phyloP scores from a whole-genome alignment of 2,329 filamentous ascomycete genomes.

The Metarhizium album region DNA sequence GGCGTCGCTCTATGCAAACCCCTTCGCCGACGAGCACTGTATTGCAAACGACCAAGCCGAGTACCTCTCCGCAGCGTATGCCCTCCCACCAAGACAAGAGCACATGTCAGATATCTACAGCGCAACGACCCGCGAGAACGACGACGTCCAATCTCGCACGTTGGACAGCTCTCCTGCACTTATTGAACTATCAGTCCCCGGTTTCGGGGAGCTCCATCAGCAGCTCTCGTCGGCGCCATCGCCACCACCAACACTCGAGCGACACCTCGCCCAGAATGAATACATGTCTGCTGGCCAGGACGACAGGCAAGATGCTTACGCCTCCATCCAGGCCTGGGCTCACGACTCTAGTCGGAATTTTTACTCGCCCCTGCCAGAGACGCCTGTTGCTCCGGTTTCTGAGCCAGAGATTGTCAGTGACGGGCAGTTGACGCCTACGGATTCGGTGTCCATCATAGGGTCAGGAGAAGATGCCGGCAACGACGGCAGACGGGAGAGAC shows the following conservation, averaged over 20 bases:
- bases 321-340: constrained; percentile 56
- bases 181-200: constrained; percentile 19
- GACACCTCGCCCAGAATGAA: constrained; percentile 29
- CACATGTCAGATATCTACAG: constrained; percentile 45
- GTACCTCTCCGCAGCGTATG: constrained; percentile 27
- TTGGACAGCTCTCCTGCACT: constrained; percentile 19
- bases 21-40: constrained; percentile 47
- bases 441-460: constrained; percentile 44
- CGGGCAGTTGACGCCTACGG: constrained; percentile 47
- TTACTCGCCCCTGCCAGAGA: constrained; percentile 49
- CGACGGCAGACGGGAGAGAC: constrained; percentile 29
- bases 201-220: constrained; percentile 4
- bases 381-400: constrained; percentile 36
- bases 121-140: constrained; percentile 36
- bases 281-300: constrained; percentile 43
- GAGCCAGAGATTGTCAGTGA: constrained; percentile 42
- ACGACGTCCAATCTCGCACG: constrained; percentile 14
- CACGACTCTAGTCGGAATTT: constrained; percentile 42
- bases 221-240: constrained; percentile 11
- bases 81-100: constrained; percentile 36
- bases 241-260: constrained; percentile 24
- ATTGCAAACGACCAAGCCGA: constrained; percentile 38
- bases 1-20: constrained; percentile 41
- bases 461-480: constrained; percentile 36
- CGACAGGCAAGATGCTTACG: constrained; percentile 37